Base-by-base conservation (phyloP, 2,329 filamentous ascomycete species). In the Fusarium citri region DNA sequence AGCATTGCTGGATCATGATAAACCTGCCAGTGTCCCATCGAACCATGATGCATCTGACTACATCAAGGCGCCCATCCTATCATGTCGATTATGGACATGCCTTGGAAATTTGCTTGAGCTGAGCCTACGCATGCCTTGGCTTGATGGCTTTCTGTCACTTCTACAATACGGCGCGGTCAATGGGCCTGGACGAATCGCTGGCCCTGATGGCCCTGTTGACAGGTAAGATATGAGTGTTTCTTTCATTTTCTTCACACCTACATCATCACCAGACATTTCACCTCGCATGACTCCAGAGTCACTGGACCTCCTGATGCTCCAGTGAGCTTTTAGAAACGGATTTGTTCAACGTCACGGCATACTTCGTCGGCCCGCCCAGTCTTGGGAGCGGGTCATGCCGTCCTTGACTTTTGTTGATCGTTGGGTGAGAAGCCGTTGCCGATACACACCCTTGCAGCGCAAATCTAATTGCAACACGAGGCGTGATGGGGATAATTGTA, bases 71-170 rank as follows among this genome's bases (percentile, higher is more conserved):
- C 91, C 94, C 55, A 86, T 98, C 72, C 82, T 96, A 65, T 86
- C 87, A 71, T 97, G 96, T 86, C 89, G 88, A 74, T 78, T 93
- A 55, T 97, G 92, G 90, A 85, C 89, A 74, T 93, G 92, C 80
- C 79, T 91, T 59, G 90, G 89, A 67, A 90, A 89, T 78, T 80
- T 97, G 68, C 81, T 94, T 72, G 90, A 94, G 83, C 81, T 97
- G 77, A 86, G 91, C 72, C 80, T 84, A 71, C 92, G 94, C 80
- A 97, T 97, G 94, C 95, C 95, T 69, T 98, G 95, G 95, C 86
- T 97, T 59, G 86, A 86, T 77, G 93, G 93, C 77, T 83, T 88
- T 72, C 79, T 96, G 64, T 92, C 92, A 60, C 87, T 97, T 80
- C 79, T 91, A 72, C 93, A 96, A 81, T 91, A 92, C 85, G 85